Conservation (phyloP, 78 protist genomes). For the Chrysochromulina parva region DNA sequence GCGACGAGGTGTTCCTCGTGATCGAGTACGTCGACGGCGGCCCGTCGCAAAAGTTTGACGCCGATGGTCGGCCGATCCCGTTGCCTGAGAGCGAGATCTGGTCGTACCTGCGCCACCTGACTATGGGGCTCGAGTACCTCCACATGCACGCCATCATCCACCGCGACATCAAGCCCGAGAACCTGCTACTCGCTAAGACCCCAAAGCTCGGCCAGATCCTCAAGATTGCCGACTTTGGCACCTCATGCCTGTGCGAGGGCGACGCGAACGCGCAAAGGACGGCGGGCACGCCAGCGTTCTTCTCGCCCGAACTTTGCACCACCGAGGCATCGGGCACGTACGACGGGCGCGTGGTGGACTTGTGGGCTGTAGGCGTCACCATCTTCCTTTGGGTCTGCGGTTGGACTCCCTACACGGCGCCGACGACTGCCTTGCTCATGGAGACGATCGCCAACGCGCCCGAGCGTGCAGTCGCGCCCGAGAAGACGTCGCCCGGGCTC, state of each 20-base stretch:
- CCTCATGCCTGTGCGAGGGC: neutral
- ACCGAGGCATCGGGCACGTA: neutral
- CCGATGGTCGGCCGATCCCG: neutral
- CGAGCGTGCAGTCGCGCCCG: neutral
- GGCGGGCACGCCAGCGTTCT: conserved; percentile 75
- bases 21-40: neutral
- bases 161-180: too few species aligned
- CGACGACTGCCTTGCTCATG: neutral
- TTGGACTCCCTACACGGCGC: conserved; percentile 28
- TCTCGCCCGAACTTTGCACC: conserved; percentile 59
- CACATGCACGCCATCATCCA: too few species aligned
- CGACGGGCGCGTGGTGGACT: conserved; percentile 39
- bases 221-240: conserved; percentile 59
- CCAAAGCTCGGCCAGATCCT: neutral
- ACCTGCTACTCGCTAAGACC: too few species aligned
- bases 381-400: conserved; percentile 48
- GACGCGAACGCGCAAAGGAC: conserved; percentile 10
- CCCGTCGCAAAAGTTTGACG: neutral
- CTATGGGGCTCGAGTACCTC: too few species aligned
- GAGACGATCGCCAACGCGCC: neutral
- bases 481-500: neutral
- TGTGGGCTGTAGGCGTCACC: conserved; percentile 69
- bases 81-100: neutral
- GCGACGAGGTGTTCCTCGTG: neutral
- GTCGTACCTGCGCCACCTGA: neutral